A percentile compares a stretch with the other conserved stretches of the same genome.
Conservation (phyloP, 2,329 filamentous ascomycete species). For the Ophiobolus disseminans region DNA sequence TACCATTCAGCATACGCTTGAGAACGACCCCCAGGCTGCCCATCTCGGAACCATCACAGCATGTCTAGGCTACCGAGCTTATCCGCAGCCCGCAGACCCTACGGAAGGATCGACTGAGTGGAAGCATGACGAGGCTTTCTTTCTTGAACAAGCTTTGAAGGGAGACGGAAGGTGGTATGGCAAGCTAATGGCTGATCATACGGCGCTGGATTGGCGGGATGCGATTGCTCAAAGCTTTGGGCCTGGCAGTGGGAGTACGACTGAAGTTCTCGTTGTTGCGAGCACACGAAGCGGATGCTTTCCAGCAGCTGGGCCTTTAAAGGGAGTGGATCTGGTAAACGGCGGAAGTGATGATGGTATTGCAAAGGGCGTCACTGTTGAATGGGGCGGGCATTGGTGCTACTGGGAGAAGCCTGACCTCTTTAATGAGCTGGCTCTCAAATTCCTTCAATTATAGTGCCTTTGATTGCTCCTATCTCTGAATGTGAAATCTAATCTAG, state of each 20-base stretch:
- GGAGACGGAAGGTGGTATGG: constrained; percentile 38
- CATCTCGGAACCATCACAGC: constrained; percentile 31
- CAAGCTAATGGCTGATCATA: constrained; percentile 41
- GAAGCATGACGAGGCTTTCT: constrained; percentile 34
- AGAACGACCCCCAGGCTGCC: constrained; percentile 15
- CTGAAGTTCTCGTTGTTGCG: constrained; percentile 31
- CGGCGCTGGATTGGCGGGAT: constrained; percentile 34
- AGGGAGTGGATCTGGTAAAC: constrained; percentile 31
- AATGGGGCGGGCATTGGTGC: constrained; percentile 43
- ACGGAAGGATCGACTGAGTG: constrained; percentile 14
- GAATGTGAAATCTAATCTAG: constrained; percentile 12
- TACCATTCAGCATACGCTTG: constrained; percentile 21
- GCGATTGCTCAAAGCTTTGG: constrained; percentile 29
- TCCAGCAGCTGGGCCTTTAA: constrained; percentile 30
- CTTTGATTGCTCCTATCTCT: too few relatives aligned
- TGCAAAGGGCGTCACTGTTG: constrained; percentile 25
- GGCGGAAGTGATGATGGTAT: constrained; percentile 11
- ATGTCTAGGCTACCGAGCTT: constrained; percentile 33
- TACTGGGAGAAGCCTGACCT: constrained; percentile 38
- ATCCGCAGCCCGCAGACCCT: constrained; percentile 24
- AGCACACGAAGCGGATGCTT: constrained; percentile 40
- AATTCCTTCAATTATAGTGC: constrained; percentile 17
- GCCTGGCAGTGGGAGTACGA: constrained; percentile 17
- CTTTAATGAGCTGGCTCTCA: constrained; percentile 30
- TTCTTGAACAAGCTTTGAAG: constrained; percentile 29